Percentiles rank a stretch among this genome's conserved stretches.
These are phyloP conservation scores for Pholiota molesta DNA, from an alignment of 768 basidiomycete genomes.

Conservation along the genomic window DNA sequence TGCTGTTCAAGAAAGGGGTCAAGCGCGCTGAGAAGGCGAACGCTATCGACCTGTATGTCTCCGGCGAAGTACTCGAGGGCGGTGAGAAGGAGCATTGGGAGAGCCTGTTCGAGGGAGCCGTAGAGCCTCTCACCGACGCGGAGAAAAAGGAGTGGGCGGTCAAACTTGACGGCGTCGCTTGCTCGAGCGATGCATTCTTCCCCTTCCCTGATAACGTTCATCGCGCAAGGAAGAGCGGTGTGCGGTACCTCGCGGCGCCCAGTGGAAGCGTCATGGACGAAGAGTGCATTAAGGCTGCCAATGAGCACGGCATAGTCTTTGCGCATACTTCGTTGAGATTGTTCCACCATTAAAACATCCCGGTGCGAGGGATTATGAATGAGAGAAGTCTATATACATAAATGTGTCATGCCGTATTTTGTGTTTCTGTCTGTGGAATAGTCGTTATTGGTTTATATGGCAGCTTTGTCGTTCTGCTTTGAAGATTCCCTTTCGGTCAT, in stretches of 20 bases:
- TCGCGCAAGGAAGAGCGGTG: slow-evolving; percentile 89
- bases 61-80: slow-evolving; percentile 85
- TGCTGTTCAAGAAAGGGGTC: slow-evolving; percentile 96
- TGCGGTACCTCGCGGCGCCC: slow-evolving; percentile 88
- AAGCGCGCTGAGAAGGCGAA: slow-evolving; percentile 99
- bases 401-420: background rate
- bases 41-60: slow-evolving; percentile 96
- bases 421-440: background rate
- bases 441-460: background rate
- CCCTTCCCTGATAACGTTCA: slow-evolving; percentile 99
- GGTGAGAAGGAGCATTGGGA: slow-evolving; percentile 94
- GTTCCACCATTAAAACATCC: slow-evolving; percentile 76
- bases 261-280: slow-evolving; percentile 96
- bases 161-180: slow-evolving; percentile 83
- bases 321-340: slow-evolving; percentile 85
- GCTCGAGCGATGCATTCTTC: slow-evolving; percentile 99
- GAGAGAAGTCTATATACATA: slow-evolving; percentile 12
- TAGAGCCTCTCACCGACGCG: slow-evolving; percentile 61
- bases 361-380: background rate
- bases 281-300: slow-evolving; percentile 95
- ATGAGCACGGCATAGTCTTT: slow-evolving; percentile 92
- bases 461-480: slow-evolving; percentile 11
- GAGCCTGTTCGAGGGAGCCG: slow-evolving; percentile 73
- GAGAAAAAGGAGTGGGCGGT: slow-evolving; percentile 78
- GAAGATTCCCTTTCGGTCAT: slow-evolving; percentile 45